Evolutionary conservation across 345 rosid genomes (phyloP).

Genomic region (Rhizophora apiculata): DNA sequence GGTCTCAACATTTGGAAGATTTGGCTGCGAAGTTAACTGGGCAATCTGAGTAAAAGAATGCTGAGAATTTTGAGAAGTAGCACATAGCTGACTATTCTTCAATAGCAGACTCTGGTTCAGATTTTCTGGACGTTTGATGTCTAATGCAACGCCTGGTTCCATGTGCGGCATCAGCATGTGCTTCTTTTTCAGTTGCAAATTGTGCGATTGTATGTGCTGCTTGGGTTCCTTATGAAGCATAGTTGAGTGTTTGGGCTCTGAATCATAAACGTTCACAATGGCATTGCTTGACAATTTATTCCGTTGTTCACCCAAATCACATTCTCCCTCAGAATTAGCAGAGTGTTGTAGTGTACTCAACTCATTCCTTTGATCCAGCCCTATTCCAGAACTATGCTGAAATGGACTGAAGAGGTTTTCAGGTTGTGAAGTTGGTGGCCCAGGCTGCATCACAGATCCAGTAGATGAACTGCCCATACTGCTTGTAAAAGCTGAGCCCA

Average conservation of each 20-base stretch:
- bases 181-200: conserved; percentile 7
- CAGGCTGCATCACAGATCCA: conserved; percentile 12
- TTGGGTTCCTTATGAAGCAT: not conserved
- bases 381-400: not conserved
- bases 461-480: conserved; percentile 3
- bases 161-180: not conserved
- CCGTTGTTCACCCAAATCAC: not conserved
- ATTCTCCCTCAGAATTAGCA: conserved; percentile 1
- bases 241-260: not conserved
- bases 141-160: not conserved
- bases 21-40: not conserved
- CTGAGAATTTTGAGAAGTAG: not conserved
- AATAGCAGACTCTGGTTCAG: not conserved
- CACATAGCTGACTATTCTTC: not conserved
- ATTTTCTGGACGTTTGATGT: conserved; percentile 2
- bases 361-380: conserved; percentile 9
- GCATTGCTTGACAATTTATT: not conserved
- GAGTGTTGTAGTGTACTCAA: not conserved
- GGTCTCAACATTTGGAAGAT: too few relatives aligned
- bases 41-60: not conserved
- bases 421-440: conserved; percentile 6
- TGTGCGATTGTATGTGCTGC: conserved; percentile 9
- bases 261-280: not conserved
- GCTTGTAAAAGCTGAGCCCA: conserved; percentile 6
- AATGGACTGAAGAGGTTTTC: not conserved